Conservation (phyloP, 495 filamentous ascomycete species). For the Cairneyella variabilis region DNA sequence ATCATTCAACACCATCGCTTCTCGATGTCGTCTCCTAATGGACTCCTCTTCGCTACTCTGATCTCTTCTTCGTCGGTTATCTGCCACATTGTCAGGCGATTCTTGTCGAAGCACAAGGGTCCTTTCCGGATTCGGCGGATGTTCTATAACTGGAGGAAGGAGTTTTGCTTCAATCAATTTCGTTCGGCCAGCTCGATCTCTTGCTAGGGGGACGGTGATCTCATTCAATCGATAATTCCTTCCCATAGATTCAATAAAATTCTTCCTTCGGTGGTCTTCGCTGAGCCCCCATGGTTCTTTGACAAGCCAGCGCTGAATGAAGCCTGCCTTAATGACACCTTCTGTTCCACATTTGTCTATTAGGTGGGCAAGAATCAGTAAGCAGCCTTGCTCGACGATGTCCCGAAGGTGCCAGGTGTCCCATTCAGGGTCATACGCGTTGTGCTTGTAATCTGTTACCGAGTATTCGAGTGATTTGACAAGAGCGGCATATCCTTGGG, state of each 20-base stretch:
- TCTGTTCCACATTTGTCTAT: constrained; percentile 37
- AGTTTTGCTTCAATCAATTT: constrained; percentile 40
- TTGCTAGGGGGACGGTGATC: constrained; percentile 35
- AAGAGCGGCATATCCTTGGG: constrained; percentile 45
- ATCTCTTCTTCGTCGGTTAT: constrained; percentile 36
- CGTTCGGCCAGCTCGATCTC: constrained; percentile 33
- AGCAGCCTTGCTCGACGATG: constrained; percentile 44
- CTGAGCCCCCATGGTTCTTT: constrained; percentile 51
- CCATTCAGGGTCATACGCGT: constrained; percentile 41
- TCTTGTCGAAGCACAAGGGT: constrained; percentile 17
- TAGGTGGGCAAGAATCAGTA: constrained; percentile 42
- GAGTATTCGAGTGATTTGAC: constrained; percentile 48
- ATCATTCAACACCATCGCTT: constrained; percentile 64
- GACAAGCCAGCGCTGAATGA: constrained; percentile 53
- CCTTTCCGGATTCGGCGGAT: constrained; percentile 1
- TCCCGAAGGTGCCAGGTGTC: constrained; percentile 52
- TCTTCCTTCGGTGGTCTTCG: constrained; percentile 37
- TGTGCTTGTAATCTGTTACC: constrained; percentile 44
- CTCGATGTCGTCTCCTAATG: constrained; percentile 50
- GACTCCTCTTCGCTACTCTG: constrained; percentile 48
- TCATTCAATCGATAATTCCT: constrained; percentile 43
- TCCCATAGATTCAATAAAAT: constrained; percentile 39
- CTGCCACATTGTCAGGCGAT: constrained; percentile 18
- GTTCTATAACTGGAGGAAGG: constrained; percentile 13
- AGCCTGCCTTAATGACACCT: constrained; percentile 42